Conservation (phyloP, 495 filamentous ascomycete species). For the Aspergillus coremiiformis region DNA sequence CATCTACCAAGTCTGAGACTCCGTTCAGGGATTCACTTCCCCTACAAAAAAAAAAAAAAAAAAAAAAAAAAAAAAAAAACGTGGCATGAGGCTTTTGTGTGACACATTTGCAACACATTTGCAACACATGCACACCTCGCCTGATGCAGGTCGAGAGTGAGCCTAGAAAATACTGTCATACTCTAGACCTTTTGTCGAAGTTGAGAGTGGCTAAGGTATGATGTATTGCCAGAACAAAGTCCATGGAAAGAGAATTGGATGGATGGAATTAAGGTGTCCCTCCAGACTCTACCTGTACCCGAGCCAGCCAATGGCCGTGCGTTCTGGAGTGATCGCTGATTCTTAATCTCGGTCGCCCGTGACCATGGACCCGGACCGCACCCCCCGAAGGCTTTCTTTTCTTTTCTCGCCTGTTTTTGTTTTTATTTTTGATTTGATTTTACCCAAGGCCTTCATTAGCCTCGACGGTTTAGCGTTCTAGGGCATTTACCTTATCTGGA, state of each 20-base stretch:
- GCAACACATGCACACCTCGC: constrained; percentile 5
- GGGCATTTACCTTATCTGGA: constrained; percentile 1
- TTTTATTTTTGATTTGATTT: too few species aligned
- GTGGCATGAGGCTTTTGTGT: constrained; percentile 13
- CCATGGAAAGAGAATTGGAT: neutral
- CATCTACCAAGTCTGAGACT: neutral
- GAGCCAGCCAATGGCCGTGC: neutral
- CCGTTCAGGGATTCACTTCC: neutral
- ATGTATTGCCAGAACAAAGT: neutral
- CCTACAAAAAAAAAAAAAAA: neutral
- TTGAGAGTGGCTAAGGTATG: too few species aligned
- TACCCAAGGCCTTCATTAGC: neutral
- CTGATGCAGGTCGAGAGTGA: constrained; percentile 6
- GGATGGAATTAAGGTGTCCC: neutral
- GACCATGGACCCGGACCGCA: constrained; percentile 10
- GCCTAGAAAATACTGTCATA: constrained; percentile 3
- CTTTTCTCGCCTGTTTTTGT: too few species aligned
- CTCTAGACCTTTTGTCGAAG: too few species aligned
- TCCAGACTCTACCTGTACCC: neutral
- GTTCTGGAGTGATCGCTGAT: neutral
- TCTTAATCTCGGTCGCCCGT: constrained; percentile 1
- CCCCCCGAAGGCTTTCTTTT: constrained; percentile 10
- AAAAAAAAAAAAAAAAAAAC: neutral
- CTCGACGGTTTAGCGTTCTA: neutral
- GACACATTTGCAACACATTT: neutral